Conservation (phyloP, 495 filamentous ascomycete genomes). For the Astrothelium macrocarpum region DNA sequence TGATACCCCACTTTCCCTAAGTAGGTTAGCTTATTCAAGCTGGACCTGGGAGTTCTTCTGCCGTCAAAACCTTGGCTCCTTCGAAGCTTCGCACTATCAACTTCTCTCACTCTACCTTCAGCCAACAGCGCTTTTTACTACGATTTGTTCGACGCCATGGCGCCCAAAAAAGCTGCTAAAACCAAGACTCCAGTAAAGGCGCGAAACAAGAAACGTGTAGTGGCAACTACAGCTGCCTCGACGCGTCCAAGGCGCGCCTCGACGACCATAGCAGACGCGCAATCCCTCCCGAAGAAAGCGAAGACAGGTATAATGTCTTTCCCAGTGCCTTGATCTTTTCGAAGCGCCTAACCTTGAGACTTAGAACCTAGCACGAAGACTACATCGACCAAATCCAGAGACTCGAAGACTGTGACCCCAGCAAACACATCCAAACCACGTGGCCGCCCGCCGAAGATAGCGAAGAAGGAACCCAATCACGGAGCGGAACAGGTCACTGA, state of each 20-base stretch:
- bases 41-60: no score
- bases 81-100: no score
- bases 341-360: no score
- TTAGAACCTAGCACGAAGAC: no score
- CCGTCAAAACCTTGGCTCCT: no score
- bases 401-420: background rate
- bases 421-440: background rate
- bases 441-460: background rate
- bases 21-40: no score
- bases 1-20: no score
- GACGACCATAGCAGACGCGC: background rate
- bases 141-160: background rate
- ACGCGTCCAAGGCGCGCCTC: slow-evolving; percentile 1
- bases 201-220: background rate
- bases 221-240: background rate
- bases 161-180: background rate
- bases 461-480: background rate
- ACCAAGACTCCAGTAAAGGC: background rate
- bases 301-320: background rate
- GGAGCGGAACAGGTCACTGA: background rate
- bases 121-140: background rate
- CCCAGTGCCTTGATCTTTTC: background rate
- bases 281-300: background rate
- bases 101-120: background rate
- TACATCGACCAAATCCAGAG: background rate